These are phyloP conservation scores for Samsoniella hepiali DNA, from an alignment of 2,329 filamentous ascomycete genomes.

Conservation along the genomic window DNA sequence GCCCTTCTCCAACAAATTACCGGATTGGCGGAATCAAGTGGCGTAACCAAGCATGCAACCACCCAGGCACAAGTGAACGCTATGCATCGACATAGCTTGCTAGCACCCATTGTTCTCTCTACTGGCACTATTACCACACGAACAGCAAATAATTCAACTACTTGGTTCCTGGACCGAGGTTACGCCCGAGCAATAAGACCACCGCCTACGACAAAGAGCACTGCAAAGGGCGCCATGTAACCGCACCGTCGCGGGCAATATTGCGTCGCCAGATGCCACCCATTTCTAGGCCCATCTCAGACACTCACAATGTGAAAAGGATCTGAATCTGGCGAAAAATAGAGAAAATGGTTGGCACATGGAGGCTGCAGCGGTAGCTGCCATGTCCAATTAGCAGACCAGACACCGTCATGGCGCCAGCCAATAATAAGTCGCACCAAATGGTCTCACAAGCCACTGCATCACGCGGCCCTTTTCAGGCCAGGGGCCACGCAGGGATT, in stretches of 20 bases:
- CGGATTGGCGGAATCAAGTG: background rate
- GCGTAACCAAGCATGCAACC: background rate
- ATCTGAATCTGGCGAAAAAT: too few relatives aligned
- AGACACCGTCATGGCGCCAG: too few relatives aligned
- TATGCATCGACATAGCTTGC: background rate
- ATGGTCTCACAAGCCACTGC: background rate
- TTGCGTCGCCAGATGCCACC: background rate
- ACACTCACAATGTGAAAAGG: background rate
- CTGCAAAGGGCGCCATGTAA: background rate
- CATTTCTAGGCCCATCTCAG: background rate
- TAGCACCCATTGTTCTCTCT: background rate
- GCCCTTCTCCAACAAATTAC: background rate
- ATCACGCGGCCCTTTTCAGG: background rate
- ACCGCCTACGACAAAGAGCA: background rate
- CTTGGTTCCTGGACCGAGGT: background rate
- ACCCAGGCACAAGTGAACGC: background rate
- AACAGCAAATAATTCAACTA: background rate
- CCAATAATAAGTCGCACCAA: background rate
- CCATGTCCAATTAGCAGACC: background rate
- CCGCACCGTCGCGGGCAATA: background rate
- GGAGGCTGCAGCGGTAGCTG: background rate
- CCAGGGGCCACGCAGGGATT: background rate
- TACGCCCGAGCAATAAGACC: background rate
- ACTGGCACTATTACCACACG: background rate
- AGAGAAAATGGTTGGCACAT: background rate